Evolutionary conservation across 1,139 yeast species (phyloP).

Genomic region (Meyerozyma guilliermondii): DNA sequence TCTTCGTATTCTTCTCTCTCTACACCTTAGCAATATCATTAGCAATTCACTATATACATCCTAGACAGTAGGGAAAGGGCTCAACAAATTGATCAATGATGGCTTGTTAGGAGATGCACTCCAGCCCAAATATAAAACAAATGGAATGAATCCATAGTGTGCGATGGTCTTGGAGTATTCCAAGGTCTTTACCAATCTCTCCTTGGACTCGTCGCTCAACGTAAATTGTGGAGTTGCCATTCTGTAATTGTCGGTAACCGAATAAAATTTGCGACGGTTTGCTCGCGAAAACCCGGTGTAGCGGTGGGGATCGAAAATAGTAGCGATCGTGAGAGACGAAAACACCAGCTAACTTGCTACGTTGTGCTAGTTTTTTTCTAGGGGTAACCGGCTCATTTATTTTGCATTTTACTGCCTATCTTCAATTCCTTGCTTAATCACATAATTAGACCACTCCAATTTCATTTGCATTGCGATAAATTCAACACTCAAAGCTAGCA

Average conservation of each 20-base stretch:
- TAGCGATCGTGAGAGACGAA: not conserved
- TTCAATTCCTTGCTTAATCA: too few species aligned
- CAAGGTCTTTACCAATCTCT: slow-evolving; percentile 77
- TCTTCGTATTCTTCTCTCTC: not conserved
- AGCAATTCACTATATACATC: slow-evolving; percentile 7
- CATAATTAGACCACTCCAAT: not conserved
- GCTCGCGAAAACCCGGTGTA: too few species aligned
- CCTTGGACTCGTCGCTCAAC: slow-evolving; percentile 72
- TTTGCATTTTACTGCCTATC: too few species aligned
- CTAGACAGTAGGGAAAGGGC: slow-evolving; percentile 74
- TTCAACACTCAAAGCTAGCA: not conserved
- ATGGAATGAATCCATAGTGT: slow-evolving; percentile 97
- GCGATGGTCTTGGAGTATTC: slow-evolving; percentile 83
- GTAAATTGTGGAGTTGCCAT: slow-evolving; percentile 27
- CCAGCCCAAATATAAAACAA: slow-evolving; percentile 92
- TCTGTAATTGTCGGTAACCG: not conserved
- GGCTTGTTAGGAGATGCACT: slow-evolving; percentile 82
- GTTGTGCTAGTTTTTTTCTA: not conserved
- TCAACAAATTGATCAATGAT: slow-evolving; percentile 64
- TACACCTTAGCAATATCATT: not conserved
- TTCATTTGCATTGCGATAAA: not conserved
- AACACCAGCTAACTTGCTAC: not conserved
- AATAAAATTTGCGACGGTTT: not conserved
- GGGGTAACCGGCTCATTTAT: too few species aligned
- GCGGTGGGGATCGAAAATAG: not conserved